Evolutionary conservation across 1,284 basidiomycete genomes (phyloP).

Genomic region (Anthracocystis walkeri): DNA sequence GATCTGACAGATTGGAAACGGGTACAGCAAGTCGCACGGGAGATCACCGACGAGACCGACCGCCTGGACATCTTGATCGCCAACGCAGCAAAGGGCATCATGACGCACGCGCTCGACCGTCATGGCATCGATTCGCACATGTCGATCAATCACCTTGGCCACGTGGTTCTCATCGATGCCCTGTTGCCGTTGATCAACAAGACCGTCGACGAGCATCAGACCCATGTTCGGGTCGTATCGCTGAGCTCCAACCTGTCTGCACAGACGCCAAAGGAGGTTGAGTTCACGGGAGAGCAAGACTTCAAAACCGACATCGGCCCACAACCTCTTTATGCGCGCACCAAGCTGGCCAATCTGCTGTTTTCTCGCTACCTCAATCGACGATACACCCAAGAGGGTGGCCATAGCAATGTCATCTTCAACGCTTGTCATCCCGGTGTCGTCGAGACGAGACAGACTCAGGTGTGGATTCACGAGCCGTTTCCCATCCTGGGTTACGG

Average conservation of each 20-base stretch:
- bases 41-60: conserved; percentile 26
- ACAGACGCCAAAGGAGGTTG: conserved; percentile 23
- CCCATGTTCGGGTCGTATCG: conserved; percentile 20
- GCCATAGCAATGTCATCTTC: conserved; percentile 25
- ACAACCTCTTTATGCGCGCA: conserved; percentile 20
- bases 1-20: conserved; percentile 34
- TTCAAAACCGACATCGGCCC: conserved; percentile 29
- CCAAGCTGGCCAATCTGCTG: conserved; percentile 33
- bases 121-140: conserved; percentile 41
- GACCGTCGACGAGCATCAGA: conserved; percentile 20
- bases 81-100: conserved; percentile 37
- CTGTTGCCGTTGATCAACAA: conserved; percentile 22
- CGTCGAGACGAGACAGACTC: conserved; percentile 31
- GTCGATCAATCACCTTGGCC: conserved; percentile 36
- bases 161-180: conserved; percentile 33
- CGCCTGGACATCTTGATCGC: conserved; percentile 35
- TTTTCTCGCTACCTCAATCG: conserved; percentile 29
- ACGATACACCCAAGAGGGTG: conserved; percentile 11
- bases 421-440: conserved; percentile 37
- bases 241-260: conserved; percentile 36
- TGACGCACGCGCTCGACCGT: conserved; percentile 27
- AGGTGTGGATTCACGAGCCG: conserved; percentile 39
- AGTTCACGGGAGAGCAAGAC: conserved; percentile 15
- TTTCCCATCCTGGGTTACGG: conserved; percentile 37
- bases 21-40: conserved; percentile 28